A percentile compares a stretch with the other conserved stretches of the same genome.
phyloP scores from a whole-genome alignment of 164 flowering plant species.

The Pachysandra terminalis region DNA sequence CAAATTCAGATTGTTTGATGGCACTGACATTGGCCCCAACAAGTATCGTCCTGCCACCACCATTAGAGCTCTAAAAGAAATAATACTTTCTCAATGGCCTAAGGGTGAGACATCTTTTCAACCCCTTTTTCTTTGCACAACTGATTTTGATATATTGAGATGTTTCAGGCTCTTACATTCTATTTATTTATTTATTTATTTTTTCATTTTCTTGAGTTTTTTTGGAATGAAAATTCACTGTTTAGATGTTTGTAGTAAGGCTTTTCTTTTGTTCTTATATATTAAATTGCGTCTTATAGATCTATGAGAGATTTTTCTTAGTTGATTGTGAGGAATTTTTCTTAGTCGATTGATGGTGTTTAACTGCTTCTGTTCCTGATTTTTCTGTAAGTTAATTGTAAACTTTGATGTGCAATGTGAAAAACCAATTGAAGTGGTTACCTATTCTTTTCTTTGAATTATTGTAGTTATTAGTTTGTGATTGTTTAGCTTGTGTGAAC shows the following conservation, averaged over 20 bases:
- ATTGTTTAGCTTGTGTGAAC: neutral
- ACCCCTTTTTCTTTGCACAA: conserved; percentile 3
- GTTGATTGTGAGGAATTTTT: neutral
- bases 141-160: neutral
- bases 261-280: neutral
- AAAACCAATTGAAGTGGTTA: neutral
- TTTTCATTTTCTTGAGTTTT: neutral
- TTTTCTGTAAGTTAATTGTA: neutral
- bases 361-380: neutral
- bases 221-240: neutral
- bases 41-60: conserved; percentile 47
- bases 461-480: neutral
- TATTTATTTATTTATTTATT: neutral
- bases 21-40: conserved; percentile 71
- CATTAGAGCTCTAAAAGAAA: conserved; percentile 61
- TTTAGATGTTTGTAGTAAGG: neutral
- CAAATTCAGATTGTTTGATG: conserved; percentile 71
- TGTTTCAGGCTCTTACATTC: neutral
- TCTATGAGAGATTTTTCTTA: neutral
- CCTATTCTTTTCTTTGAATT: neutral
- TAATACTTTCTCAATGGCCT: conserved; percentile 66
- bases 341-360: neutral
- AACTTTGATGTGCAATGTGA: neutral
- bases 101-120: conserved; percentile 40
- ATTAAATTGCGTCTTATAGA: neutral